Conservation (phyloP, 1,284 basidiomycete species). For the Leccinum pachyderme region DNA sequence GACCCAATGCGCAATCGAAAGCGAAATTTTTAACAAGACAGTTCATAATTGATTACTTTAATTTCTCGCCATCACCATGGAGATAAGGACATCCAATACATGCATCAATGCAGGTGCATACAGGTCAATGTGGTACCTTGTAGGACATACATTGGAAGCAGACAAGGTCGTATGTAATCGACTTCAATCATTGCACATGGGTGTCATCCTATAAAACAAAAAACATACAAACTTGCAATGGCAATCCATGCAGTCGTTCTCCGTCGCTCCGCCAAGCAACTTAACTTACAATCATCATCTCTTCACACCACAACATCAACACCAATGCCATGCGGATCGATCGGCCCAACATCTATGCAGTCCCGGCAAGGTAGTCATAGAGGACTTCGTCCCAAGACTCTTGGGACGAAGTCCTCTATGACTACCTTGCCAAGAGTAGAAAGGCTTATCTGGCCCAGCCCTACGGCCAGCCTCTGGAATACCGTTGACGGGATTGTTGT, state of each 20-base stretch:
- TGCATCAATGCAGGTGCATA: background rate
- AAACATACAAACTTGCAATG: background rate
- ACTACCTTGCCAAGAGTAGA: background rate
- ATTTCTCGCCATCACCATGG: no score
- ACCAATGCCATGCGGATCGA: background rate
- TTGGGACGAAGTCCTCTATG: background rate
- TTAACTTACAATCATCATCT: background rate
- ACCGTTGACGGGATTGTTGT: background rate
- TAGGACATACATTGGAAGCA: no score
- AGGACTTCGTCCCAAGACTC: background rate
- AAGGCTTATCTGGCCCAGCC: background rate
- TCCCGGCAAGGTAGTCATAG: background rate
- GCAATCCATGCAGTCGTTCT: background rate
- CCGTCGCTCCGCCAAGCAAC: background rate
- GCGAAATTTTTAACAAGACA: no score
- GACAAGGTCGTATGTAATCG: background rate
- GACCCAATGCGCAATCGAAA: no score
- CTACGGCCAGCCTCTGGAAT: background rate
- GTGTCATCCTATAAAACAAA: background rate
- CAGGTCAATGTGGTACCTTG: no score
- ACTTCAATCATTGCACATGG: background rate
- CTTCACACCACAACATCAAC: no score
- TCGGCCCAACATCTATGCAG: background rate
- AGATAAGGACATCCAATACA: no score
- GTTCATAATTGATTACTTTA: no score